phyloP scores from a whole-genome alignment of 2,329 filamentous ascomycete species.

The Gaeumannomyces tritici region DNA sequence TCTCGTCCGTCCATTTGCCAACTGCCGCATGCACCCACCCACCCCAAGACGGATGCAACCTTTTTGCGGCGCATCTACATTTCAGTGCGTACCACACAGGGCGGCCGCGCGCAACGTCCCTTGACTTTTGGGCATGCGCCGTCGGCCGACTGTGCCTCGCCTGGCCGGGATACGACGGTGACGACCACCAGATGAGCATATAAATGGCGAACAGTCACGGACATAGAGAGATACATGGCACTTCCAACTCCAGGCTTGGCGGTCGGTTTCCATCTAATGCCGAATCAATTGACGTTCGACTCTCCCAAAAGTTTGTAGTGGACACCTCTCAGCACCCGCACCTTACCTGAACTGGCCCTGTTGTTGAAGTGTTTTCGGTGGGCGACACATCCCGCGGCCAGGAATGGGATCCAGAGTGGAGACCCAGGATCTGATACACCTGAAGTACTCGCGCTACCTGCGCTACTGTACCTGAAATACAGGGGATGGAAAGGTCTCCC shows the following conservation, averaged over 20 bases:
- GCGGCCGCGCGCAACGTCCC: neutral
- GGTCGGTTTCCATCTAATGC: no score
- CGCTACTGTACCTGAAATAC: neutral
- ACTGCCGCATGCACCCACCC: neutral
- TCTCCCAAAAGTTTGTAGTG: neutral
- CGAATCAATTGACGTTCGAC: neutral
- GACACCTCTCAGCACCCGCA: neutral
- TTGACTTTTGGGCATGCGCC: neutral
- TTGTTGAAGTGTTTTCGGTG: neutral
- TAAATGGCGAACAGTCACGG: no score
- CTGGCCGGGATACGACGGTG: no score
- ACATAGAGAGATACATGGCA: no score
- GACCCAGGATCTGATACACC: neutral
- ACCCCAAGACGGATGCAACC: neutral
- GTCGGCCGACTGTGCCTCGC: no score
- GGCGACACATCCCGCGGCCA: neutral
- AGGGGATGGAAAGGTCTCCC: neutral
- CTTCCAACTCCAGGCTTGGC: no score
- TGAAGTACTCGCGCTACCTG: neutral
- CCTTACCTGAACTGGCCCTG: neutral
- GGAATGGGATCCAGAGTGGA: neutral
- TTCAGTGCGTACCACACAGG: no score
- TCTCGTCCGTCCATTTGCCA: neutral
- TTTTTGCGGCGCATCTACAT: neutral
- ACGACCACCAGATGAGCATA: no score